phyloP scores from a whole-genome alignment of 441 rosid genomes.

The Dalechampia spathulata region DNA sequence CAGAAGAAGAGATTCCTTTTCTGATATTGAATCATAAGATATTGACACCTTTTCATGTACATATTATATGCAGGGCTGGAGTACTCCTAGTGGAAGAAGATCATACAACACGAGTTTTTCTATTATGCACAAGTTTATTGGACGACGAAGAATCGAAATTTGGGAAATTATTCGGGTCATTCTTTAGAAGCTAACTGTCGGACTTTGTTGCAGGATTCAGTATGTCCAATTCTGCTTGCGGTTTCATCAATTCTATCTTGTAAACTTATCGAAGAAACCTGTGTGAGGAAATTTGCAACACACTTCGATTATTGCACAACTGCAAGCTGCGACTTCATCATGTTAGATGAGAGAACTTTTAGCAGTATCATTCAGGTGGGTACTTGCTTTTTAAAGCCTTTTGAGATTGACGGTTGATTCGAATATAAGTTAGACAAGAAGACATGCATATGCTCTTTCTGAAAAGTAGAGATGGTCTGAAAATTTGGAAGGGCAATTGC shows the following conservation, averaged over 20 bases:
- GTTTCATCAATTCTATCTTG: conserved; percentile 82
- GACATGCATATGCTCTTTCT: neutral
- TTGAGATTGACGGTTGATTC: neutral
- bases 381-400: conserved; percentile 15
- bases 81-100: conserved; percentile 87
- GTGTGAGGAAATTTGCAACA: conserved; percentile 77
- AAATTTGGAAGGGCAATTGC: neutral
- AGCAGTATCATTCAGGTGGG: conserved; percentile 79
- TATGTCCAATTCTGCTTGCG: conserved; percentile 74
- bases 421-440: conserved; percentile 7
- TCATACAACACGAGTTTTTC: conserved; percentile 75
- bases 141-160: conserved; percentile 91
- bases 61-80: conserved; percentile 98
- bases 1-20: conserved; percentile 59
- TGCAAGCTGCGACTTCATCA: conserved; percentile 69
- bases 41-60: conserved; percentile 84
- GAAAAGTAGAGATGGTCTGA: neutral
- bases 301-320: conserved; percentile 95
- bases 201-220: conserved; percentile 98
- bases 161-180: conserved; percentile 48
- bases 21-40: conserved; percentile 43
- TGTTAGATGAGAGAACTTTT: conserved; percentile 68
- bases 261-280: conserved; percentile 83
- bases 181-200: conserved; percentile 60
- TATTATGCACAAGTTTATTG: conserved; percentile 94